Conservation (phyloP, 2,329 filamentous ascomycete genomes). For the Monosporascus sp. region DNA sequence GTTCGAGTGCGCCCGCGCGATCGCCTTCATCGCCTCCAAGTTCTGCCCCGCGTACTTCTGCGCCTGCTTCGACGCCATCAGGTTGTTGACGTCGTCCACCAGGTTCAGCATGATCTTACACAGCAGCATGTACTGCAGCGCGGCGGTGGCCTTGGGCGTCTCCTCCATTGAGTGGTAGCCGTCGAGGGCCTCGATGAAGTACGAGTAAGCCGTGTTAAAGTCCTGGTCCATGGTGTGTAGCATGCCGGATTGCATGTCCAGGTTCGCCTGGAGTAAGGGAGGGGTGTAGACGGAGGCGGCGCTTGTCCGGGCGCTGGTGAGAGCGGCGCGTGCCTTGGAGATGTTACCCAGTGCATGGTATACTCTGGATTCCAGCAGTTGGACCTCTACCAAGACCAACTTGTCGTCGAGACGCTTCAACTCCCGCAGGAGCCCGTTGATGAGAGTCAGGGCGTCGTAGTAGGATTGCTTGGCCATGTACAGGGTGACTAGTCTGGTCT, state of each 20-base stretch:
- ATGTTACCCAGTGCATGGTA: slow-evolving; percentile 98
- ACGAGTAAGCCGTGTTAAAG: slow-evolving; percentile 97
- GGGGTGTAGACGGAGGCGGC: slow-evolving; percentile 97
- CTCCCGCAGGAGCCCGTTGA: slow-evolving; percentile 93
- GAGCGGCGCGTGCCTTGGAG: slow-evolving; percentile 87
- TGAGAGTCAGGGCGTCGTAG: slow-evolving; percentile 93
- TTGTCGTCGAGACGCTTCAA: slow-evolving; percentile 98
- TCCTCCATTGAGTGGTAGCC: slow-evolving; percentile 95
- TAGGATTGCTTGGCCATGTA: slow-evolving; percentile 98
- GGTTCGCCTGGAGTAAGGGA: slow-evolving; percentile 86
- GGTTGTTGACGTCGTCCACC: slow-evolving; percentile 88
- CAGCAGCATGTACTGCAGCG: slow-evolving; percentile 97
- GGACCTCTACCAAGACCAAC: slow-evolving; percentile 94
- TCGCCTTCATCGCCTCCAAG: slow-evolving; percentile 98
- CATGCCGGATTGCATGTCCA: slow-evolving; percentile 99
- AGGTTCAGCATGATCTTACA: slow-evolving; percentile 99
- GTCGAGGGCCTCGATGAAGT: slow-evolving; percentile 98
- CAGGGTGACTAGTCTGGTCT: slow-evolving; percentile 87
- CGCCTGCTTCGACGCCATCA: slow-evolving; percentile 94
- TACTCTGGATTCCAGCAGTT: slow-evolving; percentile 92
- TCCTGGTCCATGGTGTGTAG: slow-evolving; percentile 97
- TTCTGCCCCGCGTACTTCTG: slow-evolving; percentile 94
- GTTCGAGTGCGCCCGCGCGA: slow-evolving; percentile 91
- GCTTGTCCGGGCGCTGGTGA: slow-evolving; percentile 90
- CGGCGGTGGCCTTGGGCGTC: slow-evolving; percentile 82